Evolutionary conservation across 225 moss, liverwort and hornwort genomes (phyloP), one percentile per base, ranked within the genome.

Genomic region (Anthoceros angustus): DNA sequence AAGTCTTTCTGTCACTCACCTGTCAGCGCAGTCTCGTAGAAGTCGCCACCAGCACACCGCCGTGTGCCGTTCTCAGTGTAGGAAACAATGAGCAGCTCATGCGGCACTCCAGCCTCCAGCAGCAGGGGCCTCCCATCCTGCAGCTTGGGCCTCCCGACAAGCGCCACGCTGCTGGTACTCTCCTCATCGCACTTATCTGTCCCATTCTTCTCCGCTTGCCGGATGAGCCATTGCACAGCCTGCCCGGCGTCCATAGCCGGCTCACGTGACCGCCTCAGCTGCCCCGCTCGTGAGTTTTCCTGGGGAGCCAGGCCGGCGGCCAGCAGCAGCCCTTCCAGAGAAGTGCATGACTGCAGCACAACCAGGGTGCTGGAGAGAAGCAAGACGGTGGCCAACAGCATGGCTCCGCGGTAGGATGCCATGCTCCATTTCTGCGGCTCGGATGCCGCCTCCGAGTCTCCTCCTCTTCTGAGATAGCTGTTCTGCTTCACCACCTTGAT

Each of bases 11-110:
- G 23, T 12, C 2, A 32, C 1, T 50, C 65, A 82, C 81, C 81
- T 50, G 78, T 70, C 21, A 81, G 69, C 38, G 77, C 78, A 0
- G 77, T 75, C 63, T 81, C 81, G 63, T 66, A 81, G 78, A 72
- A 81, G 61, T 81, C 81, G 15, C 81, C 78, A 49, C 81, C 81
- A 21, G 60, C 68, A 32, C 81, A 81, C 41, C 77, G 81, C 61
- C 65, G 72, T 9, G 50, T 78, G 23, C 75, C 75, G 42, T 75
- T 77, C 0, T 73, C 74, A 63, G 74, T 70, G 12, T 72, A 68
- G 7, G 81, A 71, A 15, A 73, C 64, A 9, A 81, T 63, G 21
- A 55, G 38, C 7, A 80, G 39, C 26, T 77, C 70, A 69, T 77
- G 61, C 7, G 72, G 39, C 6, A 62, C 23, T 25, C 77, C 80